phyloP scores from a whole-genome alignment of 176 grass and related monocot species.

The Bothriochloa decipiens region DNA sequence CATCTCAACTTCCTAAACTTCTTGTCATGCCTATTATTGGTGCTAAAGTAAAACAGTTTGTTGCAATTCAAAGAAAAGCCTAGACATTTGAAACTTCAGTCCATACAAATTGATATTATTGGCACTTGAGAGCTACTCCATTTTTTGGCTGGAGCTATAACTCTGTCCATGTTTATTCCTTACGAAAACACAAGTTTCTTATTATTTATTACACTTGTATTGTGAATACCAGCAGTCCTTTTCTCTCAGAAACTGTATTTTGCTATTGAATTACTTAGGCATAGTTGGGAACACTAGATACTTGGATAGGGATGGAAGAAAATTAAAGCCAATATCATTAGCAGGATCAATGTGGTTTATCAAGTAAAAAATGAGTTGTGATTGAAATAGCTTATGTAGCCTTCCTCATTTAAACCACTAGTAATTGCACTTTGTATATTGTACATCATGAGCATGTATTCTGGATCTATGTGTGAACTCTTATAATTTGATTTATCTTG shows the following conservation, averaged over 20 bases:
- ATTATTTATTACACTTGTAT: background rate
- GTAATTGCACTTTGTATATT: background rate
- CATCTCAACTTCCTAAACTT: background rate
- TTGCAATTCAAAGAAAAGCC: background rate
- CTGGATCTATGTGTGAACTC: background rate
- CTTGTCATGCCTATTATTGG: background rate
- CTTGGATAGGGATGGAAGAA: background rate
- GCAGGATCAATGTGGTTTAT: background rate
- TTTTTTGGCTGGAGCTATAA: background rate
- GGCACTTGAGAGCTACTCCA: background rate
- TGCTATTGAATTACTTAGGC: background rate
- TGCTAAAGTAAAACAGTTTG: background rate
- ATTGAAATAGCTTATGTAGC: background rate
- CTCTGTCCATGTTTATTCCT: background rate
- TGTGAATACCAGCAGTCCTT: background rate
- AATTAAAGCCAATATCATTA: background rate
- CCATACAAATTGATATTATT: background rate
- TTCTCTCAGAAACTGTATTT: conserved; percentile 18
- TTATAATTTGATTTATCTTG: conserved; percentile 12
- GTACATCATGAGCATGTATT: conserved; percentile 7
- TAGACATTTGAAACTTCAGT: background rate
- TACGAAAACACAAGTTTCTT: background rate
- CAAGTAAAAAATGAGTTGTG: background rate
- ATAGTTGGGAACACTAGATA: background rate
- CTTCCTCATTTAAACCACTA: conserved; percentile 1